Conservation (phyloP, 495 filamentous ascomycete genomes). For the Penicillium goetzii region DNA sequence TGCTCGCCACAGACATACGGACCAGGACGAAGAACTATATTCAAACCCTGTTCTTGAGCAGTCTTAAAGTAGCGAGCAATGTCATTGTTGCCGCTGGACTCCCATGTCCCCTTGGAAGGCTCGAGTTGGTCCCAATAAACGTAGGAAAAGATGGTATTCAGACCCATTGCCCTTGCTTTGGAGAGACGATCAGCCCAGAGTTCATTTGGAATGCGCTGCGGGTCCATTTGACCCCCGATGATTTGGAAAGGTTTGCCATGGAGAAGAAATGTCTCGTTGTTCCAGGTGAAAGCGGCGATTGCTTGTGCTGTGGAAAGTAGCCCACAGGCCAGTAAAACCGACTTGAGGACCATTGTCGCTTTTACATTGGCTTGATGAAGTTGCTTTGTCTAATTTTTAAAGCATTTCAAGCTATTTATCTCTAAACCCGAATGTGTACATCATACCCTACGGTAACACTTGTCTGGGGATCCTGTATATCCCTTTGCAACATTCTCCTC, state of each 20-base stretch:
- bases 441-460: not conserved
- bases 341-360: constrained; percentile 11
- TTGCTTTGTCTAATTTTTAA: not conserved
- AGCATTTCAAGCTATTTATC: not conserved
- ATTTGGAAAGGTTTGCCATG: constrained; percentile 47
- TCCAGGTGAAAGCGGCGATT: constrained; percentile 21
- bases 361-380: not conserved
- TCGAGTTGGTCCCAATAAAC: constrained; percentile 53
- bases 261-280: constrained; percentile 43
- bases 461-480: not conserved
- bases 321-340: constrained; percentile 6
- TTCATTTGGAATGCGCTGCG: constrained; percentile 46
- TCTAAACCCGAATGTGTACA: not conserved
- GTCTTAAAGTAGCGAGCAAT: constrained; percentile 45
- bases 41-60: constrained; percentile 45
- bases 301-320: constrained; percentile 12
- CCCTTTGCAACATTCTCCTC: not conserved
- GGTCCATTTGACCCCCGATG: constrained; percentile 56
- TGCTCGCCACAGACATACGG: constrained; percentile 54
- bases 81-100: constrained; percentile 36
- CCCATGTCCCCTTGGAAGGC: constrained; percentile 41
- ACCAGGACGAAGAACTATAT: constrained; percentile 48
- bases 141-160: constrained; percentile 55
- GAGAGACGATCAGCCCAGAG: constrained; percentile 47
- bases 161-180: constrained; percentile 48